These are phyloP conservation scores for Ganoderma lingzhi DNA, from an alignment of 1,284 basidiomycete genomes.

Conservation along the genomic window DNA sequence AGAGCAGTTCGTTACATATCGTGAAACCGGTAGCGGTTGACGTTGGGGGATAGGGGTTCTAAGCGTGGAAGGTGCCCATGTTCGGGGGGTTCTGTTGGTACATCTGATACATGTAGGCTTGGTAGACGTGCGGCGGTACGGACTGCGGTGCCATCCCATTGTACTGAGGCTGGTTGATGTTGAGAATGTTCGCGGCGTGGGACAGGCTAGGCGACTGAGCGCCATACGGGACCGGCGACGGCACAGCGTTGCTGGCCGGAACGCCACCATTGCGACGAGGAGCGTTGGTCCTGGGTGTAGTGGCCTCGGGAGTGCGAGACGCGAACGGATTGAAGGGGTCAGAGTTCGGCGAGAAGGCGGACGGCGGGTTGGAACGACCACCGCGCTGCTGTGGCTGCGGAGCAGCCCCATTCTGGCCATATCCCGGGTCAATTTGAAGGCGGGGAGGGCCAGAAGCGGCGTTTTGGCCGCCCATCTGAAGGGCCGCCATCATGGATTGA, in stretches of 20 bases:
- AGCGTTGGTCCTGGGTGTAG: conserved; percentile 53
- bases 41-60: conserved; percentile 44
- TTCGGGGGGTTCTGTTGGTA: conserved; percentile 77
- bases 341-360: conserved; percentile 67
- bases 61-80: conserved; percentile 80
- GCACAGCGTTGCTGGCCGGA: conserved; percentile 44
- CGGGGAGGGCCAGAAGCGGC: conserved; percentile 81
- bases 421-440: conserved; percentile 73
- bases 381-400: conserved; percentile 34
- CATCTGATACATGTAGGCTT: conserved; percentile 83
- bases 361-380: conserved; percentile 59
- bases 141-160: conserved; percentile 65
- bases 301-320: conserved; percentile 67
- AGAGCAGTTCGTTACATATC: conserved; percentile 38
- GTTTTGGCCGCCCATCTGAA: conserved; percentile 87
- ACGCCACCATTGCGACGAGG: conserved; percentile 61
- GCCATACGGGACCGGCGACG: conserved; percentile 60
- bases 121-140: conserved; percentile 76
- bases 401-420: conserved; percentile 46
- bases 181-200: conserved; percentile 62
- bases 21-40: conserved; percentile 38
- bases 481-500: conserved; percentile 87
- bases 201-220: conserved; percentile 66
- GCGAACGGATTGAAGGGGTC: conserved; percentile 83
- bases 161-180: conserved; percentile 67